These are phyloP conservation scores for Podaxis carcinomalis DNA, from an alignment of 768 basidiomycete species.

Conservation along the genomic window DNA sequence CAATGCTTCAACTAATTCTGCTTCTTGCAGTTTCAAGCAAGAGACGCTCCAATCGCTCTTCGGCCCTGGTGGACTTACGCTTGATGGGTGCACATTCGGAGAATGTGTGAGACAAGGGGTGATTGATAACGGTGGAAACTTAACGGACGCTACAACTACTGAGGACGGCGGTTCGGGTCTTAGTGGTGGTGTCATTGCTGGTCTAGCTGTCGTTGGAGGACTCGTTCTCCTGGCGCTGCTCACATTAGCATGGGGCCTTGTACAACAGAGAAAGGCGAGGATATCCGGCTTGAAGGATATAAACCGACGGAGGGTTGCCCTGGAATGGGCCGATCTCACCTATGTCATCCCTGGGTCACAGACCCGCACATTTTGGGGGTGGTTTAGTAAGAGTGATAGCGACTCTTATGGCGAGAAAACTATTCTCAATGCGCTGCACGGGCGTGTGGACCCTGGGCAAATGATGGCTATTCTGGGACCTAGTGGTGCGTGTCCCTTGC, in stretches of 20 bases:
- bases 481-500: constrained; percentile 50
- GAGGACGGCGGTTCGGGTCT: constrained; percentile 40
- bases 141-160: constrained; percentile 25
- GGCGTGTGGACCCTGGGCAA: constrained; percentile 70
- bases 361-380: constrained; percentile 9
- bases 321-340: constrained; percentile 66
- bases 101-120: constrained; percentile 85
- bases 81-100: constrained; percentile 76
- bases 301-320: constrained; percentile 48
- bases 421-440: constrained; percentile 68
- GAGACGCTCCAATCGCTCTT: constrained; percentile 61
- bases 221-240: constrained; percentile 54
- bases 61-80: constrained; percentile 64
- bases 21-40: constrained; percentile 79
- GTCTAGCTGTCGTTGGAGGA: constrained; percentile 77
- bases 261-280: constrained; percentile 60
- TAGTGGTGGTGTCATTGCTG: constrained; percentile 84
- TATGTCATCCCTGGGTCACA: constrained; percentile 49
- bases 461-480: constrained; percentile 93
- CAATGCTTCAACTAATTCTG: constrained; percentile 37
- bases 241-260: constrained; percentile 59
- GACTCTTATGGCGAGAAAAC: constrained; percentile 44
- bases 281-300: constrained; percentile 33
- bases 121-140: constrained; percentile 52
- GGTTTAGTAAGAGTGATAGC: constrained; percentile 13